Percentiles rank a stretch among this genome's conserved stretches.
Conservation (phyloP, 2,329 filamentous ascomycete species). For the Verticillium zaregamsianum region DNA sequence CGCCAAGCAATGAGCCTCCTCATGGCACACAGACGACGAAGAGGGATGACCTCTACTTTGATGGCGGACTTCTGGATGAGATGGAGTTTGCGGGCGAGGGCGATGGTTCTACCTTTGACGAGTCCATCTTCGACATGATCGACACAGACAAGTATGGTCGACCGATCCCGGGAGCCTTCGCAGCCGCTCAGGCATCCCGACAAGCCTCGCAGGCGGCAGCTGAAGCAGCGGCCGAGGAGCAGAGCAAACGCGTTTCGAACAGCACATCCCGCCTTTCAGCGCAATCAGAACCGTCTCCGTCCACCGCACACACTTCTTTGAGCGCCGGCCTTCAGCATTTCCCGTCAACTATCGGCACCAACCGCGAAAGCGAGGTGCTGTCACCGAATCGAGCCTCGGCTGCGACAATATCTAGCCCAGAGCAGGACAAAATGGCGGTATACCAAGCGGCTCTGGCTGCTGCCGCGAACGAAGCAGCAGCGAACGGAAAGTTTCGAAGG, state of each 20-base stretch:
- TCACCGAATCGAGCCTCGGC: constrained; percentile 8
- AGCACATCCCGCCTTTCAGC: constrained; percentile 39
- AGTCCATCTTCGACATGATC: constrained; percentile 68
- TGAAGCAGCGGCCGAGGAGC: constrained; percentile 14
- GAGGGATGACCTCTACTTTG: constrained; percentile 64
- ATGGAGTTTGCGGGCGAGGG: constrained; percentile 44
- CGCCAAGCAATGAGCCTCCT: background rate
- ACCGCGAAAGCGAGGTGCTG: constrained; percentile 5
- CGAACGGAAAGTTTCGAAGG: constrained; percentile 70
- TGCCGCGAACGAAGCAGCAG: constrained; percentile 72
- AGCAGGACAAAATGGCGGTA: constrained; percentile 42
- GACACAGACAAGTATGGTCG: constrained; percentile 60
- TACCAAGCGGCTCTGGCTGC: constrained; percentile 84
- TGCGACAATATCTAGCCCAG: constrained; percentile 7
- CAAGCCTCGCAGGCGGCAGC: constrained; percentile 20
- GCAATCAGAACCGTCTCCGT: constrained; percentile 37
- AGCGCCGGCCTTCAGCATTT: constrained; percentile 21
- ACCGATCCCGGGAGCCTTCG: constrained; percentile 55
- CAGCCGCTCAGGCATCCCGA: constrained; percentile 44
- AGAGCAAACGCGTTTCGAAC: constrained; percentile 41
- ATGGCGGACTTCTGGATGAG: constrained; percentile 50
- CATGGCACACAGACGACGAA: constrained; percentile 23
- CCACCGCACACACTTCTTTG: constrained; percentile 50
- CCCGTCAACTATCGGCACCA: constrained; percentile 5
- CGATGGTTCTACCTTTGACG: constrained; percentile 60